phyloP scores from a whole-genome alignment of 2,329 filamentous ascomycete species.

The Dryadomyces sulphureus region DNA sequence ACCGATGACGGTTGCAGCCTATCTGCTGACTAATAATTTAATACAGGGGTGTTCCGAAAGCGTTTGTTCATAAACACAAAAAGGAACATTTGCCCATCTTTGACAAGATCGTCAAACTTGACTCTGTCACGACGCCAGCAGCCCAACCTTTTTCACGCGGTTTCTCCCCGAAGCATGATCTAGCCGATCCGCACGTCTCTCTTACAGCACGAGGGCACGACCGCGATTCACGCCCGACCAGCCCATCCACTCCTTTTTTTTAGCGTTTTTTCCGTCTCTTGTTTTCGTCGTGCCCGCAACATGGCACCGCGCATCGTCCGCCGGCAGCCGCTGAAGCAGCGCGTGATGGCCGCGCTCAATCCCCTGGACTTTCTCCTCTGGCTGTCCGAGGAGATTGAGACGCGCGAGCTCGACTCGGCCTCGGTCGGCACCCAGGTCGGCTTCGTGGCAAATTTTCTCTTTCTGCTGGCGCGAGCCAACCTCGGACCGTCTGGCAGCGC shows the following conservation, averaged over 20 bases:
- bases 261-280: background rate
- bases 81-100: no score
- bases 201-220: no score
- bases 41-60: no score
- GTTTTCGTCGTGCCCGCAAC: constrained; percentile 17
- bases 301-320: constrained; percentile 79
- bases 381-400: constrained; percentile 85
- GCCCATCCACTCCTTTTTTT: background rate
- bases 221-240: background rate
- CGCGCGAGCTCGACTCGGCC: constrained; percentile 78
- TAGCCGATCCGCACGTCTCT: no score
- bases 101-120: no score
- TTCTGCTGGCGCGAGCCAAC: constrained; percentile 74
- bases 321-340: constrained; percentile 62
- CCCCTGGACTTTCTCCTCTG: constrained; percentile 82
- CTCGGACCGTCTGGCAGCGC: constrained; percentile 34
- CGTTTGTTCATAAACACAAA: no score
- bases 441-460: constrained; percentile 59
- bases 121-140: no score
- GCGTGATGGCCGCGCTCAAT: constrained; percentile 67
- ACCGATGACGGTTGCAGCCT: no score
- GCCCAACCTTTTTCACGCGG: no score
- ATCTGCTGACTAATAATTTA: no score
- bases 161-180: no score
- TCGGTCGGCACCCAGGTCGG: constrained; percentile 63